Base-by-base conservation (phyloP, 2,329 filamentous ascomycete genomes). In the Blastomyces silverae region DNA sequence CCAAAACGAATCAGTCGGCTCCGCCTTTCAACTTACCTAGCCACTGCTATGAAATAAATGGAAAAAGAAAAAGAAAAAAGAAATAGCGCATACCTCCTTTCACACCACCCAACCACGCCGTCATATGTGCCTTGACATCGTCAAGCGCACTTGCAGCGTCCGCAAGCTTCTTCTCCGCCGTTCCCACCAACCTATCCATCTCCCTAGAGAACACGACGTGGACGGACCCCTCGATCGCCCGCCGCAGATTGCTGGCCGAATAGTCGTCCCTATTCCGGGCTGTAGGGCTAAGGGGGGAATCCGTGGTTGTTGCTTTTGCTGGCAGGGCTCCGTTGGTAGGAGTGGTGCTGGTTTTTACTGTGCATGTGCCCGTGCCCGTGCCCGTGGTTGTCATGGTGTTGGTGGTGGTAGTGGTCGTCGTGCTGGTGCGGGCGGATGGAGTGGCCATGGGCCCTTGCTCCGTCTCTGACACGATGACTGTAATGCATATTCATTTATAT, bases 161-260 rank as follows among this genome's bases (percentile, higher is more conserved):
- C 63, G 82, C 83, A 22, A 82, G 87, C 39, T 80, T 87, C 28
- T 78, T 82, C 31, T 83, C 83, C 6, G 84, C 85, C 0, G 78
- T 84, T 15, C 79, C 81, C 1, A 88, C 83, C 68, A 82, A 83
- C 15, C 75, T 80, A 1, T 84, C 80, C 1, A 83, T 82, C 5
- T 88, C 85, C 1, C 80, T 82, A 11, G 79, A 87, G 25, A 84
- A 83, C 1, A 83, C 85, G 17, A 79, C 84, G 58, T 69, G 79
- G 78, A 71, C 39, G 81, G 73, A 70, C 61, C 73, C 56, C 39
- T 67, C 63, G 59, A 70, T 67, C 10, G 72, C 67, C n/a, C 68
- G 70, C 50, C 68, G 48, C 31, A 73, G 37, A 20, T 64, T 67
- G 39, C 70, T 68, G 22, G 58, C n/a, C 25, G 58, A 60, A 15